These are phyloP conservation scores for Talaromyces sp. DNA, from an alignment of 2,329 filamentous ascomycete genomes.

Conservation along the genomic window DNA sequence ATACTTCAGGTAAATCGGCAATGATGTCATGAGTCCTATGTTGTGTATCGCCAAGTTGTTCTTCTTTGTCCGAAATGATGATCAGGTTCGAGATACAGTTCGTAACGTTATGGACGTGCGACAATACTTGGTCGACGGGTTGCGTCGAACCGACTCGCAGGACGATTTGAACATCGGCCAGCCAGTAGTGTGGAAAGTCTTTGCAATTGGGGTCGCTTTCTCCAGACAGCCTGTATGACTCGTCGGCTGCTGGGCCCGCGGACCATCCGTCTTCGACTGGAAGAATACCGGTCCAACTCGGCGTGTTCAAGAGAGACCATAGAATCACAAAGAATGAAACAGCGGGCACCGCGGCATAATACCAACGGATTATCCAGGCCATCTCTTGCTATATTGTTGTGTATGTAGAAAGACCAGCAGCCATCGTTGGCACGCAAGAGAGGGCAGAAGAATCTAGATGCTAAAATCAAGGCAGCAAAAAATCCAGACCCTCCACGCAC, in stretches of 20 bases:
- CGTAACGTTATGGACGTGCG: conserved; percentile 51
- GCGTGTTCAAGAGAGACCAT: conserved; percentile 2
- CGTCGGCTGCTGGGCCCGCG: neutral
- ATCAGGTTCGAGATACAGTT: conserved; percentile 50
- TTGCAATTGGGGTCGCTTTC: neutral
- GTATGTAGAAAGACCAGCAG: neutral
- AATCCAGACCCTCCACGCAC: neutral
- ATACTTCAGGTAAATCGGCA: conserved; percentile 37
- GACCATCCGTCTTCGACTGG: neutral
- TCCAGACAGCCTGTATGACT: neutral
- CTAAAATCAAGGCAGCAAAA: neutral
- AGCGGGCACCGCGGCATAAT: neutral
- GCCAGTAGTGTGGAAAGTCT: conserved; percentile 28
- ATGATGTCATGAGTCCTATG: conserved; percentile 43
- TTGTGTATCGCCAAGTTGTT: conserved; percentile 42
- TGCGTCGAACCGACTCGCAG: conserved; percentile 56
- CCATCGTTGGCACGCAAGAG: neutral
- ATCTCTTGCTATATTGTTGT: neutral
- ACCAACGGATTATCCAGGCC: neutral
- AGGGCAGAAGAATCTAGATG: neutral
- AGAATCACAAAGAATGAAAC: neutral
- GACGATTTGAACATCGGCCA: conserved; percentile 50
- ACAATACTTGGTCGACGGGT: conserved; percentile 48
- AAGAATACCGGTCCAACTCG: conserved; percentile 1
- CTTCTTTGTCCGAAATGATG: conserved; percentile 55